A percentile compares a stretch with the other conserved stretches of the same genome.
phyloP scores from a whole-genome alignment of 805 yeast genomes.

The Yarrowia sp. region DNA sequence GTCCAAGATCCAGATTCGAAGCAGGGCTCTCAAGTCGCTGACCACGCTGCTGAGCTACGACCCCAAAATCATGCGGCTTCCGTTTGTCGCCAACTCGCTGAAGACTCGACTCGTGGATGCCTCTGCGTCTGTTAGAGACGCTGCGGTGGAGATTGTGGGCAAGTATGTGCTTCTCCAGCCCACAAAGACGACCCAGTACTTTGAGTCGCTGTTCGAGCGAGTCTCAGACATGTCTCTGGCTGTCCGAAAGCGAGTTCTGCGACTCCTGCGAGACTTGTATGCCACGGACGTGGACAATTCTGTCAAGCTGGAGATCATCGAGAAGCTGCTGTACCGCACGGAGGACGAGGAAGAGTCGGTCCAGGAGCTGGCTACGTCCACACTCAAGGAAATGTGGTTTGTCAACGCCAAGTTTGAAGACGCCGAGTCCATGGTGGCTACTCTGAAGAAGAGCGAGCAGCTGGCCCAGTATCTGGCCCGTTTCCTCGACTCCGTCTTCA shows the following conservation, averaged over 20 bases:
- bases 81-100: constrained; percentile 53
- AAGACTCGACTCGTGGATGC: constrained; percentile 53
- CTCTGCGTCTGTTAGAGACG: constrained; percentile 73
- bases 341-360: constrained; percentile 70
- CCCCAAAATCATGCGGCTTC: constrained; percentile 49
- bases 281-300: constrained; percentile 25
- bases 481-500: constrained; percentile 8
- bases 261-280: constrained; percentile 37
- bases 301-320: constrained; percentile 46
- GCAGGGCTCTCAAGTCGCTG: constrained; percentile 65
- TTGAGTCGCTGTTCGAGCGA: constrained; percentile 49
- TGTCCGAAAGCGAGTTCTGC: constrained; percentile 63
- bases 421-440: background rate
- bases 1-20: constrained; percentile 51
- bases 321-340: constrained; percentile 52
- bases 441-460: constrained; percentile 9
- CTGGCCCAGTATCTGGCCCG: constrained; percentile 10
- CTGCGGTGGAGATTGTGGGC: constrained; percentile 65
- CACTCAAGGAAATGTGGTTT: constrained; percentile 45
- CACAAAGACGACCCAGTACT: constrained; percentile 49
- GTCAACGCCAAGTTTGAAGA: constrained; percentile 25
- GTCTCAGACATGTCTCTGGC: constrained; percentile 58
- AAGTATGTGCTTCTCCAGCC: constrained; percentile 48
- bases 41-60: constrained; percentile 55
- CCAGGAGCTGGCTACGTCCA: constrained; percentile 43